Evolutionary conservation across 1,139 yeast genomes (phyloP).

Genomic region (Sugiyamaella neomexicana): DNA sequence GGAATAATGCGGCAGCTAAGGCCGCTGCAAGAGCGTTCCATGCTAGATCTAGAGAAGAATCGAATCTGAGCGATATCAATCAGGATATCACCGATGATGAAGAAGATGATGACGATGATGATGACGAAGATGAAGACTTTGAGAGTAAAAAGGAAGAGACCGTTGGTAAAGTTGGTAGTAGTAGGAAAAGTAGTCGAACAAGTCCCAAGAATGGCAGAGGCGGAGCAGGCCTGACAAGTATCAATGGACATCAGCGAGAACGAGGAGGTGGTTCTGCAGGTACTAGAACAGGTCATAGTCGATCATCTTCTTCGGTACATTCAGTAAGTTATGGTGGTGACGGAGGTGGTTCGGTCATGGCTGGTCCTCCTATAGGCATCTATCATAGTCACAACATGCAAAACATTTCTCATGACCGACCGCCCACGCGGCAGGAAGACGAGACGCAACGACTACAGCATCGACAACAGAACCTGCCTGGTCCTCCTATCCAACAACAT

Average conservation of each 20-base stretch:
- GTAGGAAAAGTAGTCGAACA: constrained; percentile 4
- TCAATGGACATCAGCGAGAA: constrained; percentile 7
- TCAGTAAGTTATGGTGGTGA: not conserved
- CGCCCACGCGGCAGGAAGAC: not conserved
- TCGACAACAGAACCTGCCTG: constrained; percentile 21
- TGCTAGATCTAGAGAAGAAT: constrained; percentile 8
- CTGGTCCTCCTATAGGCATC: constrained; percentile 7
- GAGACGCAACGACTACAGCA: not conserved
- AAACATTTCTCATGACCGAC: constrained; percentile 1
- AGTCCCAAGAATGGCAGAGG: constrained; percentile 3
- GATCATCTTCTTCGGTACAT: constrained; percentile 1
- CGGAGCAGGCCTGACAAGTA: constrained; percentile 2
- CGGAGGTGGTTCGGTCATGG: not conserved
- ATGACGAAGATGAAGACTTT: constrained; percentile 31
- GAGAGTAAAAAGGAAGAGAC: constrained; percentile 29
- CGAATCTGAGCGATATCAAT: constrained; percentile 11
- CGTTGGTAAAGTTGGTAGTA: not conserved
- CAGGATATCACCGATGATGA: constrained; percentile 30
- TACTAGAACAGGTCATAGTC: constrained; percentile 7
- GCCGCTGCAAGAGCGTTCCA: constrained; percentile 14
- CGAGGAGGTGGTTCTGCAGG: too few species aligned
- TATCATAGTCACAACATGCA: constrained; percentile 12
- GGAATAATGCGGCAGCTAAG: constrained; percentile 22
- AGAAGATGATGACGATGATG: constrained; percentile 23
- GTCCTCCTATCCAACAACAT: constrained; percentile 14